Evolutionary conservation across 495 filamentous ascomycete species (phyloP).

Genomic region (Aspergillus sclerotioniger): DNA sequence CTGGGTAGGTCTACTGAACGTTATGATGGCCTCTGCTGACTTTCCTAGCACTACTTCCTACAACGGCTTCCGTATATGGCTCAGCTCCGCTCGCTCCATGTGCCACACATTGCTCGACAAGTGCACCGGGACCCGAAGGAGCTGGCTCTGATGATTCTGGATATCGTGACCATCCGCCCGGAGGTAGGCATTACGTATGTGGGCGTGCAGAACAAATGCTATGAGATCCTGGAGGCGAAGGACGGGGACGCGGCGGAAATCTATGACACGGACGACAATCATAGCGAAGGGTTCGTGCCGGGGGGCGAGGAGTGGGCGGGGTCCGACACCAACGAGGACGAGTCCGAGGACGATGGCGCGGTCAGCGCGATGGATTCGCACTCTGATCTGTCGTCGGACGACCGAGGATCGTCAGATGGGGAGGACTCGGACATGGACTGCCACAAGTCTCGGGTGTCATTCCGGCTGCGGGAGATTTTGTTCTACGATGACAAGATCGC

Average conservation of each 20-base stretch:
- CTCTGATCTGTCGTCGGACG: slow-evolving; percentile 34
- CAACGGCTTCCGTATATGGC: slow-evolving; percentile 74
- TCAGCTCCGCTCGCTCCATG: slow-evolving; percentile 74
- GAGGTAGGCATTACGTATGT: slow-evolving; percentile 83
- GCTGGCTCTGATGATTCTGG: slow-evolving; percentile 77
- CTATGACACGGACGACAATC: slow-evolving; percentile 35
- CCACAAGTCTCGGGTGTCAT: slow-evolving; percentile 46
- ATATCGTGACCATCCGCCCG: slow-evolving; percentile 82
- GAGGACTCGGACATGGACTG: slow-evolving; percentile 53
- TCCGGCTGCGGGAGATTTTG: slow-evolving; percentile 77
- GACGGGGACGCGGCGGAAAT: slow-evolving; percentile 44
- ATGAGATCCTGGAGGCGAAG: slow-evolving; percentile 76
- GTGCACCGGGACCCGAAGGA: slow-evolving; percentile 62
- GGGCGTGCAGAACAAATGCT: slow-evolving; percentile 80
- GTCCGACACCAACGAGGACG: slow-evolving; percentile 47
- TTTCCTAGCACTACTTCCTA: slow-evolving; percentile 76
- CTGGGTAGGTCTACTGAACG: slow-evolving; percentile 63
- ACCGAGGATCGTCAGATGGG: slow-evolving; percentile 43
- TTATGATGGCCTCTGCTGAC: slow-evolving; percentile 12
- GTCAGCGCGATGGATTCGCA: slow-evolving; percentile 41
- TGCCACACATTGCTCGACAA: slow-evolving; percentile 69
- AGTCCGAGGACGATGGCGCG: slow-evolving; percentile 45
- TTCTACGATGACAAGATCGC: slow-evolving; percentile 89
- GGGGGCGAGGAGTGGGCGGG: slow-evolving; percentile 41
- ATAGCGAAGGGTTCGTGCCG: slow-evolving; percentile 43